These are phyloP conservation scores for Ciborinia camelliae DNA, from an alignment of 2,329 filamentous ascomycete species.

Conservation along the genomic window DNA sequence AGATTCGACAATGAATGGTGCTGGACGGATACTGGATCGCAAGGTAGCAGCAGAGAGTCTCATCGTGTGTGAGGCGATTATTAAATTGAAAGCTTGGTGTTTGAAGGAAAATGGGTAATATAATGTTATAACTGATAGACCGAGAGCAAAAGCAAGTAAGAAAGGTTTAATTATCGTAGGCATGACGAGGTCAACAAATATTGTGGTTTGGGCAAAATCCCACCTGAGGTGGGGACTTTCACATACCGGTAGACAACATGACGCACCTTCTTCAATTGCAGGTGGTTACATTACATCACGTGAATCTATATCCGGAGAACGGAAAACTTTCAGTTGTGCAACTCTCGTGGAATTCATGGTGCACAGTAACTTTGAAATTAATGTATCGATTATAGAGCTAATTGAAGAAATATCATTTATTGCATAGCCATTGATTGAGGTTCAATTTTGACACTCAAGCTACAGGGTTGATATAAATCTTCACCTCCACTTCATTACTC, in stretches of 20 bases:
- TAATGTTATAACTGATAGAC: neutral
- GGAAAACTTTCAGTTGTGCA: neutral
- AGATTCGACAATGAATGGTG: slow-evolving; percentile 25
- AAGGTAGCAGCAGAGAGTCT: neutral
- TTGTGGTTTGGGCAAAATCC: neutral
- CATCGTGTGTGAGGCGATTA: neutral
- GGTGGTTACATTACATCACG: neutral
- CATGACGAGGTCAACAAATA: neutral
- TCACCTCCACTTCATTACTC: slow-evolving; percentile 75
- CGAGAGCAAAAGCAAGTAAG: neutral
- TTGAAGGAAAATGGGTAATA: neutral
- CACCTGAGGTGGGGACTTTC: neutral
- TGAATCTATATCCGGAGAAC: neutral
- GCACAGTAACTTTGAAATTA: neutral
- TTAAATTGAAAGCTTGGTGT: neutral
- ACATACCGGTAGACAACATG: no score
- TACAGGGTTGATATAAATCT: slow-evolving; percentile 30
- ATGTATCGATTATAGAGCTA: neutral
- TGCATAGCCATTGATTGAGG: no score
- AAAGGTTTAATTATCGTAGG: neutral
- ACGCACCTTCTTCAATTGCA: neutral
- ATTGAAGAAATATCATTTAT: neutral
- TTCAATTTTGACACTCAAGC: neutral
- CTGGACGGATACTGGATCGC: neutral
- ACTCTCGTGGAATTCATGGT: no score